Evolutionary conservation across 2,329 filamentous ascomycete species (phyloP).

Genomic region (Exophiala aquamarina): DNA sequence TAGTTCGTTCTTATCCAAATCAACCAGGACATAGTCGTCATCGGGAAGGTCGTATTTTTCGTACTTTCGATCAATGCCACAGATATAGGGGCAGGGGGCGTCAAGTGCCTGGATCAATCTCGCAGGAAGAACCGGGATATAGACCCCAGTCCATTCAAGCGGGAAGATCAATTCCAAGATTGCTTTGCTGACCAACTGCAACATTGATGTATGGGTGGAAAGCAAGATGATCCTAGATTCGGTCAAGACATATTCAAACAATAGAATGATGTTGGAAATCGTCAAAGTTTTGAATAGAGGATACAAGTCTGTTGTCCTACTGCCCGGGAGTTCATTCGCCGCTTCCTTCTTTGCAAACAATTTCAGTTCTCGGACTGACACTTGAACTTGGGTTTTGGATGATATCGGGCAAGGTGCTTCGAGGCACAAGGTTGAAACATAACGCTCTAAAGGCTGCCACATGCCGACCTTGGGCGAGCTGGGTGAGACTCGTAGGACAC

Average conservation of each 20-base stretch:
- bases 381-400: constrained; percentile 93
- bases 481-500: constrained; percentile 75
- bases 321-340: constrained; percentile 86
- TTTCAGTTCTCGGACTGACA: constrained; percentile 83
- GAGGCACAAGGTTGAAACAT: constrained; percentile 94
- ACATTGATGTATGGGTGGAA: constrained; percentile 93
- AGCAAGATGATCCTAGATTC: constrained; percentile 96
- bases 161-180: constrained; percentile 83
- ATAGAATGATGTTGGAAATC: constrained; percentile 84
- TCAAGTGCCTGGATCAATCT: constrained; percentile 87
- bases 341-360: constrained; percentile 93
- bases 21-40: constrained; percentile 92
- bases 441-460: constrained; percentile 95
- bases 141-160: constrained; percentile 87
- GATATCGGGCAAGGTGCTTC: constrained; percentile 89
- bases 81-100: constrained; percentile 94
- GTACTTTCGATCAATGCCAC: constrained; percentile 91
- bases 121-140: constrained; percentile 87
- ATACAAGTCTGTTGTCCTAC: constrained; percentile 87
- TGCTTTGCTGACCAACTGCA: constrained; percentile 89
- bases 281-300: constrained; percentile 87
- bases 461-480: constrained; percentile 88
- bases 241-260: constrained; percentile 89
- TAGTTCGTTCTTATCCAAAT: constrained; percentile 87
- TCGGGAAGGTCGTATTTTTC: constrained; percentile 83